These are phyloP conservation scores for Botrytis cinerea DNA, from an alignment of 2,329 filamentous ascomycete genomes.

Conservation along the genomic window DNA sequence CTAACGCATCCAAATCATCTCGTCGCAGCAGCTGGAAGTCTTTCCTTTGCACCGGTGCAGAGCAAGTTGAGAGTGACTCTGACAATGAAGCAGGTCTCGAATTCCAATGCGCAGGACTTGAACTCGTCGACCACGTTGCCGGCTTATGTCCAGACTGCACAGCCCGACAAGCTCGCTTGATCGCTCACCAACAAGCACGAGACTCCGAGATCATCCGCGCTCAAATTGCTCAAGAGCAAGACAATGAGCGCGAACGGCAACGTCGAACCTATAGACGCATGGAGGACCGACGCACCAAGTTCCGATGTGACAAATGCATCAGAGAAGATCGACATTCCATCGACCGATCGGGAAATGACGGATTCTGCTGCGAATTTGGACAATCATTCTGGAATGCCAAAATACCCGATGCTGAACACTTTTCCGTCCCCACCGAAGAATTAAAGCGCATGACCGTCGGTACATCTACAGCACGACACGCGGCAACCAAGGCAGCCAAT, in stretches of 20 bases:
- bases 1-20: not conserved
- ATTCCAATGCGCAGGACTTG: not conserved
- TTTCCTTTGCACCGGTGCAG: not conserved
- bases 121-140: not conserved
- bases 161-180: not conserved
- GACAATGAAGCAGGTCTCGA: slow-evolving; percentile 11
- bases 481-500: slow-evolving; percentile 22
- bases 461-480: not conserved
- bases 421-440: not conserved
- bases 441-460: slow-evolving; percentile 9
- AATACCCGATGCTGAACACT: not conserved
- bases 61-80: slow-evolving; percentile 10
- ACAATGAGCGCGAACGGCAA: slow-evolving; percentile 10
- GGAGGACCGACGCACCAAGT: slow-evolving; percentile 2
- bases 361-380: slow-evolving; percentile 30
- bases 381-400: slow-evolving; percentile 19
- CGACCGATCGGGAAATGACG: slow-evolving; percentile 21
- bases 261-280: not conserved
- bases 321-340: slow-evolving; percentile 1
- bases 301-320: slow-evolving; percentile 24
- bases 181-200: not conserved
- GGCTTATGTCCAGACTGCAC: slow-evolving; percentile 3
- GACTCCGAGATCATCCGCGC: not conserved
- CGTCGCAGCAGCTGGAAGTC: slow-evolving; percentile 20
- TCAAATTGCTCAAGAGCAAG: slow-evolving; percentile 10